Evolutionary conservation across 352 stramenopile genomes (phyloP), one percentile per base, ranked within the genome.

Genomic region (Phytophthora meadii): DNA sequence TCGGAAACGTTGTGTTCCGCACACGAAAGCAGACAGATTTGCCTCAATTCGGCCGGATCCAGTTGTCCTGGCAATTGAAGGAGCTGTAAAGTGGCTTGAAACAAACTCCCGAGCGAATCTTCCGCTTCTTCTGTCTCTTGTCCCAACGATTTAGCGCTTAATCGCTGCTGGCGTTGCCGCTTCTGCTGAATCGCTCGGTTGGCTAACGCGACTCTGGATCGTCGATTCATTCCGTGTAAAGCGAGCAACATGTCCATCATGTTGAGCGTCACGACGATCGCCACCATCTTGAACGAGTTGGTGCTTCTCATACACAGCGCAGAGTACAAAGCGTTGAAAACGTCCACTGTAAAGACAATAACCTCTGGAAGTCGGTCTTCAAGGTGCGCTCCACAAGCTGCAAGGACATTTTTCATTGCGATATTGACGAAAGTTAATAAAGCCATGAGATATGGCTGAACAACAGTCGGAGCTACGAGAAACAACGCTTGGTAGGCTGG

Each of bases 261-360:
- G 39, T 78, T 74, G 5, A 70, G 52, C 10, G 41, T 45, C 25
- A 74, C 60, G 4, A 70, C 61, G 14, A 67, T 53, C 14, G 32
- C 45, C 1, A 66, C 70, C 47, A 67, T 76, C 19, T 73, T 68
- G 3, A 75, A 4, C 0, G 70, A 68, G 12, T 78, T 78, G 5
- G 51, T 63, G 15, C 51, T 70, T 40, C 65, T 66, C 70, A 78
- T 72, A 6, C 70, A 78, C 9, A 78, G 57, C 0, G 61, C 53
- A 4, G 55, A 75, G 32, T 81, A 84, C 8, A 84, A 53, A 6
- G 76, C 46, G 51, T 68, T 79, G 47, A 84, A 84, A 10, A 81
- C 55, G 11, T 84, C 72, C 12, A 84, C 57, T 0, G 65, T 63
- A 30, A 81, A 77, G 0, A 79, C 76, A 22, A 79, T 68, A 1